Evolutionary conservation across 1,139 yeast species (phyloP).

Genomic region (Kazachstania sp.): DNA sequence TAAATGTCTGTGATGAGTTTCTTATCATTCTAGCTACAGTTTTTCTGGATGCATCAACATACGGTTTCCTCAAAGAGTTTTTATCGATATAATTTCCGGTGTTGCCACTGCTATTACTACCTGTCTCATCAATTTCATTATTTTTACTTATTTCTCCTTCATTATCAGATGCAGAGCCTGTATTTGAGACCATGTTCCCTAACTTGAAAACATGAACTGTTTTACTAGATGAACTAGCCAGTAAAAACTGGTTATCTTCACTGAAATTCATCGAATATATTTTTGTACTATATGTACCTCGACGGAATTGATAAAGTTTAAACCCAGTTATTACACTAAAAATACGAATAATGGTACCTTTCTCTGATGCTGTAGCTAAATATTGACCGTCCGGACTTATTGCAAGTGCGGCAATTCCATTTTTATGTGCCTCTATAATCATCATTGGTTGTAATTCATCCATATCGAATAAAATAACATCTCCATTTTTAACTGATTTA

Average conservation of each 20-base stretch:
- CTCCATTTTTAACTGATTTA: slow-evolving; percentile 45
- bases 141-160: slow-evolving; percentile 22
- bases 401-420: slow-evolving; percentile 70
- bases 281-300: slow-evolving; percentile 89
- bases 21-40: slow-evolving; percentile 65
- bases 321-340: slow-evolving; percentile 78
- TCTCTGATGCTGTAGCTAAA: slow-evolving; percentile 89
- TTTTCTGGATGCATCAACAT: slow-evolving; percentile 59
- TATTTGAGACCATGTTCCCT: slow-evolving; percentile 20
- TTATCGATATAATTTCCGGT: slow-evolving; percentile 7
- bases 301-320: slow-evolving; percentile 78
- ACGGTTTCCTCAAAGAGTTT: slow-evolving; percentile 42
- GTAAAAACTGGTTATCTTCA: slow-evolving; percentile 59
- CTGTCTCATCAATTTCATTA: slow-evolving; percentile 27
- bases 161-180: slow-evolving; percentile 21
- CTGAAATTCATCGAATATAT: slow-evolving; percentile 82
- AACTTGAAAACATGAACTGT: slow-evolving; percentile 86
- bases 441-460: slow-evolving; percentile 71
- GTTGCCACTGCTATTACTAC: neutral
- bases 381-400: slow-evolving; percentile 74
- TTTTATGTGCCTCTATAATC: slow-evolving; percentile 89
- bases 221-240: slow-evolving; percentile 84
- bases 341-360: slow-evolving; percentile 87
- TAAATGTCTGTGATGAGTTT: slow-evolving; percentile 42
- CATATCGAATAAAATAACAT: slow-evolving; percentile 78